phyloP scores from a whole-genome alignment of 805 yeast genomes.

The Wickerhamomyces chambardii region DNA sequence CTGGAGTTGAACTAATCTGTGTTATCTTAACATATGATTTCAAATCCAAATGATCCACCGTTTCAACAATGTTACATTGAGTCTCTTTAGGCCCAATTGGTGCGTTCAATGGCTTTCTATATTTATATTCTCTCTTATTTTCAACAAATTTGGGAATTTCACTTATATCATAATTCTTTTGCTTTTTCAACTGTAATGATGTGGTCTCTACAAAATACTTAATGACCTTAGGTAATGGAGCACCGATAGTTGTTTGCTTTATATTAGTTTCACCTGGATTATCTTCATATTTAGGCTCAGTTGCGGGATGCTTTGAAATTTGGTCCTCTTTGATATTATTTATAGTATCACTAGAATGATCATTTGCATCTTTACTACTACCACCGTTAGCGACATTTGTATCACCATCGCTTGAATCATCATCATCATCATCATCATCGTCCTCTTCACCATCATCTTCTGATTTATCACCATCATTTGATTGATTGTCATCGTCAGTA shows the following conservation, averaged over 20 bases:
- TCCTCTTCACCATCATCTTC: constrained; percentile 13
- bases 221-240: constrained; percentile 59
- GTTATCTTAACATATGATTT: constrained; percentile 37
- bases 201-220: constrained; percentile 54
- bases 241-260: constrained; percentile 40
- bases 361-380: constrained; percentile 3
- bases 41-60: constrained; percentile 41
- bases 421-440: constrained; percentile 14
- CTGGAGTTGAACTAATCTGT: constrained; percentile 63
- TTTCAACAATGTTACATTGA: constrained; percentile 52
- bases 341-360: no score
- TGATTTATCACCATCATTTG: constrained; percentile 14
- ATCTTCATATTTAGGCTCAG: constrained; percentile 32
- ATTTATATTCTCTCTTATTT: constrained; percentile 40
- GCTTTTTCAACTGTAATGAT: constrained; percentile 34
- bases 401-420: neutral
- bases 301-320: constrained; percentile 40
- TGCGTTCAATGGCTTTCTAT: constrained; percentile 54
- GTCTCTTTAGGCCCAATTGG: constrained; percentile 78
- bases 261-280: constrained; percentile 45
- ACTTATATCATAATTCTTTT: constrained; percentile 54
- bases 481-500: constrained; percentile 16
- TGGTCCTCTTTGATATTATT: no score
- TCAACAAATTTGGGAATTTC: constrained; percentile 31
- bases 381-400: neutral